Percentiles rank a stretch among this genome's conserved stretches.
Conservation (phyloP, 371 early-diverging fungal species). For the Catenaria anguillulae region DNA sequence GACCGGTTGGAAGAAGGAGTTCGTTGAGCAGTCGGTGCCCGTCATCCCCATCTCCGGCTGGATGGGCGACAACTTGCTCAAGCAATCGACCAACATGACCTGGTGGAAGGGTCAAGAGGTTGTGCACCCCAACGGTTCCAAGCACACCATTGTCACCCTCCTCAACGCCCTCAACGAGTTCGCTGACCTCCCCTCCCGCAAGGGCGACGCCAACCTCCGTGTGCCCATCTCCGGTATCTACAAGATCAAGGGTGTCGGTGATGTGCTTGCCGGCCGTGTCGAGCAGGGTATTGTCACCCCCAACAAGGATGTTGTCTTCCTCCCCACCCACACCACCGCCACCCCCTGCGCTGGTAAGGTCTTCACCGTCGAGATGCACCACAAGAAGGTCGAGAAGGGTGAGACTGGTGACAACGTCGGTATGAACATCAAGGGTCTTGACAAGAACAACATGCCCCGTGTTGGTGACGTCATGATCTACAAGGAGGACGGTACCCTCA, state of each 20-base stretch:
- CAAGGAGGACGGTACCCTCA: constrained; percentile 95
- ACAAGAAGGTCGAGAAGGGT: constrained; percentile 84
- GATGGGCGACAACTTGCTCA: constrained; percentile 96
- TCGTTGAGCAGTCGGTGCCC: constrained; percentile 37
- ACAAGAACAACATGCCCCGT: constrained; percentile 92
- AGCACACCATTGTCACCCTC: constrained; percentile 48
- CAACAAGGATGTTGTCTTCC: constrained; percentile 86
- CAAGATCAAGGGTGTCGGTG: constrained; percentile 96
- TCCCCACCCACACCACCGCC: constrained; percentile 64
- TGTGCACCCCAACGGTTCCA: constrained; percentile 70
- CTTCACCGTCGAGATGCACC: constrained; percentile 98
- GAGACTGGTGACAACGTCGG: constrained; percentile 96
- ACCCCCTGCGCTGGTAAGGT: constrained; percentile 40
- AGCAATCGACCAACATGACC: constrained; percentile 80
- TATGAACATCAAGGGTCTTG: constrained; percentile 96
- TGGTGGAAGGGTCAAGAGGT: constrained; percentile 91
- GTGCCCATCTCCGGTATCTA: constrained; percentile 94
- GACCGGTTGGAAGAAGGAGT: constrained; percentile 82
- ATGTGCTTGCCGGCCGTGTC: constrained; percentile 93
- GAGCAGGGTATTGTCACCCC: constrained; percentile 90
- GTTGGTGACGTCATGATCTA: constrained; percentile 64
- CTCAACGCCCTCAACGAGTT: constrained; percentile 77
- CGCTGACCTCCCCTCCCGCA: constrained; percentile 82
- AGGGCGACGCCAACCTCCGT: constrained; percentile 88
- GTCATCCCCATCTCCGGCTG: constrained; percentile 96